Percentiles rank a stretch among this genome's conserved stretches.
Conservation (phyloP, 179 eudicot genomes). For the Gypsophila paniculata region DNA sequence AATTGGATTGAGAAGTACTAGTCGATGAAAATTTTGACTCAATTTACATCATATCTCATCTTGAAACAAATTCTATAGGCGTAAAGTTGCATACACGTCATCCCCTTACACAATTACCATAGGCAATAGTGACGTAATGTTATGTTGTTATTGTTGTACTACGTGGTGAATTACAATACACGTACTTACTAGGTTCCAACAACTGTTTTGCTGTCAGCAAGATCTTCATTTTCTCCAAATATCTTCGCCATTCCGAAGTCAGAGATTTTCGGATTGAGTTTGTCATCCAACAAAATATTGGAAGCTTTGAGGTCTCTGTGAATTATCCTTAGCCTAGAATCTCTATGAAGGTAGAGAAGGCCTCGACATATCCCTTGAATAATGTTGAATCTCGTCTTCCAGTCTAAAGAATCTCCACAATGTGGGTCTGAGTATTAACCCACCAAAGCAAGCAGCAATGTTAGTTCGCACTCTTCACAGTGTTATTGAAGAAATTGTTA, state of each 20-base stretch:
- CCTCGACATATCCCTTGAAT: conserved; percentile 53
- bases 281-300: conserved; percentile 47
- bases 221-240: conserved; percentile 37
- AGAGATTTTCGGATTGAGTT: conserved; percentile 50
- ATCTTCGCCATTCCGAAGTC: conserved; percentile 62
- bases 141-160: not conserved
- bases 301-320: conserved; percentile 15
- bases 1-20: too few species aligned
- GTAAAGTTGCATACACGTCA: too few species aligned
- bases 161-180: not conserved
- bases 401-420: conserved; percentile 27
- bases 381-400: conserved; percentile 43
- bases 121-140: too few species aligned
- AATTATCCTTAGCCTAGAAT: conserved; percentile 3
- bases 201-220: conserved; percentile 40
- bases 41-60: too few species aligned
- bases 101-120: too few species aligned
- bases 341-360: conserved; percentile 49
- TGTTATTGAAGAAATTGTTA: conserved; percentile 1
- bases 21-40: too few species aligned
- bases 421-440: not conserved
- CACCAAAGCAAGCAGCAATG: too few species aligned
- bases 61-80: too few species aligned
- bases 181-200: conserved; percentile 57
- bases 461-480: too few species aligned